phyloP scores from a whole-genome alignment of 2,329 filamentous ascomycete species.

The Fusarium pininemorale region DNA sequence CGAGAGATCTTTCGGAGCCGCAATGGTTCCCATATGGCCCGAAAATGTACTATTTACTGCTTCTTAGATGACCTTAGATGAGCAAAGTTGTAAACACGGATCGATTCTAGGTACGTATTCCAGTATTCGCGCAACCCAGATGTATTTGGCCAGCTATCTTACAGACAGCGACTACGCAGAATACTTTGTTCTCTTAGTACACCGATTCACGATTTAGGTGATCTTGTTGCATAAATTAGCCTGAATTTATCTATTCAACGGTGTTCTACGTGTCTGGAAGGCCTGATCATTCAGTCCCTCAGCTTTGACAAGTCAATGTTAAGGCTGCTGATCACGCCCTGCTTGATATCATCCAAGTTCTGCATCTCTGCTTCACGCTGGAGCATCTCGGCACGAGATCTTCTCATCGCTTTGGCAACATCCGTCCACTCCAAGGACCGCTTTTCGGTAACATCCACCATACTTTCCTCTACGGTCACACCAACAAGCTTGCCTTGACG shows the following conservation, averaged over 20 bases:
- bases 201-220: not conserved
- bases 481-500: not conserved
- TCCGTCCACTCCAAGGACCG: not conserved
- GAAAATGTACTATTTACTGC: rapidly evolving
- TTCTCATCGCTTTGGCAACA: not conserved
- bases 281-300: not conserved
- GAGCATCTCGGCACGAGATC: not conserved
- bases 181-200: not conserved
- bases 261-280: not conserved
- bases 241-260: not conserved
- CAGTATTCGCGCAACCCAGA: not conserved
- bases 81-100: not conserved
- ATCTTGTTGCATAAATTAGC: rapidly evolving
- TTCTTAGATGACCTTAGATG: rapidly evolving
- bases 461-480: not conserved
- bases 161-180: not conserved
- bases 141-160: not conserved
- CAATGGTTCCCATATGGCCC: not conserved
- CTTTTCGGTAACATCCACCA: not conserved
- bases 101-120: not conserved
- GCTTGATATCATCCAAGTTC: not conserved
- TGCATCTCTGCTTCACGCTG: not conserved
- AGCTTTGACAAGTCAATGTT: not conserved
- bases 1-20: not conserved
- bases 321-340: not conserved